Evolutionary conservation across 331 rosid genomes (phyloP).

Genomic region (Pyrus hybrid): DNA sequence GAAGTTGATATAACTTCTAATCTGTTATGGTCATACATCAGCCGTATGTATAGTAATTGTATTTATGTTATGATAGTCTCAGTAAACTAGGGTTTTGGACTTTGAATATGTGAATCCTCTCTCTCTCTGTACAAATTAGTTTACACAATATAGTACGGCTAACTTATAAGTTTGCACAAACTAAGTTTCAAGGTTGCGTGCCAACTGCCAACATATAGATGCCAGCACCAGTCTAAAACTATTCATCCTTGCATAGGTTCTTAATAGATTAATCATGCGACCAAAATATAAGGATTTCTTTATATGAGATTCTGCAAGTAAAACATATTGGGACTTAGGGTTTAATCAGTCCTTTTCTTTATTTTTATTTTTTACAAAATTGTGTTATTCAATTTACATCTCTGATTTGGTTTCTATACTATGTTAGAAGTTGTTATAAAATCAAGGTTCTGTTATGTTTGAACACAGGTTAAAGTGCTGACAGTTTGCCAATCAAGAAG

Average conservation of each 20-base stretch:
- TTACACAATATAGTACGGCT: too few relatives aligned
- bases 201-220: background rate
- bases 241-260: background rate
- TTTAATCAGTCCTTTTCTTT: background rate
- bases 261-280: too few relatives aligned
- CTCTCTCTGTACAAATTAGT: background rate
- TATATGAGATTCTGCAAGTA: background rate
- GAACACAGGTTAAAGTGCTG: slow-evolving; percentile 80
- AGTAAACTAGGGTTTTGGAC: background rate
- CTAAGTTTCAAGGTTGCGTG: background rate
- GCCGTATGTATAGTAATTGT: background rate
- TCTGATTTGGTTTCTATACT: slow-evolving; percentile 1
- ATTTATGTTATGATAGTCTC: background rate
- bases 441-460: slow-evolving; percentile 16
- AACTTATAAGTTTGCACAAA: background rate
- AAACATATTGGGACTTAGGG: background rate
- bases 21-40: background rate
- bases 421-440: slow-evolving; percentile 9
- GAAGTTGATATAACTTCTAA: background rate
- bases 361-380: too few relatives aligned
- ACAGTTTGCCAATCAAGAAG: slow-evolving; percentile 69
- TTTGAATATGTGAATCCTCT: background rate
- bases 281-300: background rate
- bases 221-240: background rate
- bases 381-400: background rate